Base-by-base conservation (phyloP, 2,329 filamentous ascomycete species). In the Fusarium palustre region DNA sequence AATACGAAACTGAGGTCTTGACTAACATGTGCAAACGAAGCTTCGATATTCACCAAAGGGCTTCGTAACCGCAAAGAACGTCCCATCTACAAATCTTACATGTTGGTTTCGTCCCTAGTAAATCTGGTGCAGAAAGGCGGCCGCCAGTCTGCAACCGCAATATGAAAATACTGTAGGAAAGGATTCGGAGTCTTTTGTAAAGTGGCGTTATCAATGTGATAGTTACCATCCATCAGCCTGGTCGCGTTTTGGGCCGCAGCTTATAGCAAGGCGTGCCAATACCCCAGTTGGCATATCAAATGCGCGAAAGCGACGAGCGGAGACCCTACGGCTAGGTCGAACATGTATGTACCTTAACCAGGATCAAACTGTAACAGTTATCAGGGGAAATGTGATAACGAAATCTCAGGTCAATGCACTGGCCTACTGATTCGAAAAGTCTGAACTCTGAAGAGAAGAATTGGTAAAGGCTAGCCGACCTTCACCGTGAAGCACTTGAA, bases 161-260 rank as follows among this genome's bases (percentile, higher is more conserved):
- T 36, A 43, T 55, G 43, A 20, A 13, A 20, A 57, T 18, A 42
- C 24, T 28, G 43, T 22, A 39, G 38, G 16, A 52, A 48, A 38
- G 38, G 46, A 55, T 39, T 53, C 43, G 38, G 53, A 64, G 62
- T 41, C 66, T 69, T 67, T 69, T 42, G 18, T 33, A 45, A 53
- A 54, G 68, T 74, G 72, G 72, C 63, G 70, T 71, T 59, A 57
- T 53, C 53, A 59, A 43, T 63, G 59, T 58, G 68, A 61, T 64
- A 59, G 49, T 50, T 61, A 24, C 66, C 60, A 59, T 54, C 65
- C 68, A 68, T 63, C 60, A 68, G 41, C 55, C 20, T 72, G 72
- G 72, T 47, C 71, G 69, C 71, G 34, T 58, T 68, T 71, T 72
- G 67, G 72, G 72, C 65, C 69, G 69, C 71, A 74, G 64, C 39